Evolutionary conservation across 2,329 filamentous ascomycete genomes (phyloP), one percentile per base, ranked within the genome.

Genomic region (Fusarium armeniacum): DNA sequence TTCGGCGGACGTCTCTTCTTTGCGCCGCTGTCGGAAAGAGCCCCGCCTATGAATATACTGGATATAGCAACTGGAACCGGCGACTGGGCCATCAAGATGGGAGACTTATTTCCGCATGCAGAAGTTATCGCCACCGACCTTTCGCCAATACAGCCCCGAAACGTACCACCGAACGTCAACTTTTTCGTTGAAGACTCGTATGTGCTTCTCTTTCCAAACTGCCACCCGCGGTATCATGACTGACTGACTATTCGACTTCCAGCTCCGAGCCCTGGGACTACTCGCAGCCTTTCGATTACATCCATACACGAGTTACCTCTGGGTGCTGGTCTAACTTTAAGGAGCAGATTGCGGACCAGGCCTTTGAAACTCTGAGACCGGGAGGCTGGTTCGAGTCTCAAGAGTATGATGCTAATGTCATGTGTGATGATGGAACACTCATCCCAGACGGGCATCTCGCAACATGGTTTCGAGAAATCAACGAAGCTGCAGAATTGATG

Each of bases 91-190:
- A 89, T 92, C 61, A 87, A 91, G 72, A 86, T 93, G 81, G 89
- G 87, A 71, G 86, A 89, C 70, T 74, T 81, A 50, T 91, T 89
- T 63, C 89, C 89, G 15, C 75, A 83, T 6, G 81, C 89, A 13
- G 78, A 84, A 64, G 83, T 92, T 32, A 84, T 85, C 50, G 90
- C 89, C 33, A 90, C 87, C 11, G 90, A 92, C 72, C 82, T 92
- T 8, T 91, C 89, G 1, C 89, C 90, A 3, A 89, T 91, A 28
- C 90, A 92, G 73, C 89, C 90, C 4, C 80, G 81, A 6, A 82
- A 86, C 49, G 89, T 93, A 1, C 91, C 92, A 1, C 85, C 87
- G 20, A 94, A 94, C 67, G 90, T 93, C 16, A 87, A 89, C 66
- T 94, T 94, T 70, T 88, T 89, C 64, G 85, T 94, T 46, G 91